Percentiles rank a stretch among this genome's conserved stretches.
Conservation (phyloP, 306 rosid species). For the Vigna reflexopilosa region DNA sequence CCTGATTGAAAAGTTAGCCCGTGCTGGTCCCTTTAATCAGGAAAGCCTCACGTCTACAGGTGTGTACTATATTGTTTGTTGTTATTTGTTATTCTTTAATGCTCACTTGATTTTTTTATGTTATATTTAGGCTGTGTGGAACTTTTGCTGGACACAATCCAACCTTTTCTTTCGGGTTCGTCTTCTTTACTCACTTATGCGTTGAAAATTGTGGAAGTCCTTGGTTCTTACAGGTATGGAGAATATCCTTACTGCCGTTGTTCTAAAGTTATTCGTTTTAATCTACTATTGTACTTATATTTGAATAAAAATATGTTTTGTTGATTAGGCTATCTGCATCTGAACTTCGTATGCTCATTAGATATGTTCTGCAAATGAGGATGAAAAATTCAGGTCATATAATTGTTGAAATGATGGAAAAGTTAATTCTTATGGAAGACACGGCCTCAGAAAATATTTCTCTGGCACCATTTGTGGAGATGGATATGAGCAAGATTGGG, state of each 20-base stretch:
- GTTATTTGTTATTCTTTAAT: slow-evolving; percentile 38
- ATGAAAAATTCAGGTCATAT: slow-evolving; percentile 76
- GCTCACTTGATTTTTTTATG: slow-evolving; percentile 28
- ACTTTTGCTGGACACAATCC: slow-evolving; percentile 88
- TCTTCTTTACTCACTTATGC: slow-evolving; percentile 87
- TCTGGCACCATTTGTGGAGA: slow-evolving; percentile 93
- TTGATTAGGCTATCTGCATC: slow-evolving; percentile 79
- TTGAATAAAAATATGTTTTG: slow-evolving; percentile 47
- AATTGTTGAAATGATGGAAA: slow-evolving; percentile 93
- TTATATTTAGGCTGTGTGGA: slow-evolving; percentile 84
- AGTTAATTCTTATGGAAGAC: slow-evolving; percentile 80
- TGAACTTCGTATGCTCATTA: slow-evolving; percentile 80
- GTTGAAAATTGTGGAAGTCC: slow-evolving; percentile 88
- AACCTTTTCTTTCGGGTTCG: slow-evolving; percentile 86
- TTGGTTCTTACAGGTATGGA: slow-evolving; percentile 92
- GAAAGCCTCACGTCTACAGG: slow-evolving; percentile 93
- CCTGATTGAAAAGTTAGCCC: slow-evolving; percentile 81
- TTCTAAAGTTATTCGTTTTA: slow-evolving; percentile 35
- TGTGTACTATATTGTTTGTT: slow-evolving; percentile 51
- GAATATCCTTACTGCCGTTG: slow-evolving; percentile 20
- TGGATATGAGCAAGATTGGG: slow-evolving; percentile 95
- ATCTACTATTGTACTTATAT: slow-evolving; percentile 22
- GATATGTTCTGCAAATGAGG: slow-evolving; percentile 87
- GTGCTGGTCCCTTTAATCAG: slow-evolving; percentile 86
- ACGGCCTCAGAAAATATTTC: slow-evolving; percentile 77